Evolutionary conservation across 2,329 filamentous ascomycete species (phyloP), one percentile per base, ranked within the genome.

Genomic region (Massarina eburnea): DNA sequence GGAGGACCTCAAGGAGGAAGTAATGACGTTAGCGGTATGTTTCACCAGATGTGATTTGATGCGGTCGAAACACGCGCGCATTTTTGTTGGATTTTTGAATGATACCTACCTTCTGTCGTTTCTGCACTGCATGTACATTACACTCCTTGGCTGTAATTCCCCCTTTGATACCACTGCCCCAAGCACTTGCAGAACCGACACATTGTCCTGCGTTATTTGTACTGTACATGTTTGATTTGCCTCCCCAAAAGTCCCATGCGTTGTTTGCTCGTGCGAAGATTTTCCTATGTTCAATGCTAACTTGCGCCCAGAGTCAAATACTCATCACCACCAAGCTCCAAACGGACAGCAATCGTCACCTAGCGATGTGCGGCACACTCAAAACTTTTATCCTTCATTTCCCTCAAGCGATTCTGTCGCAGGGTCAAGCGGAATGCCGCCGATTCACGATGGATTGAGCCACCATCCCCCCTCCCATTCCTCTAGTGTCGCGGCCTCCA

Each of bases 1-100:
- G 86, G 88, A 68, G 85, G 83, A 67, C 81, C 82, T 54, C 68
- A 66, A 68, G 80, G 82, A 72, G 83, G 82, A 74, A 80, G 80
- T 71, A 88, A 91, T 67, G 90, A 84, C 71, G 80, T 94, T 83
- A 91, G 91, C 85, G 91, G 91, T 95, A 96, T 95, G 91, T 96
- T 91, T 80, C 86, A 90, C 81, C 88, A 91, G 80, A 89, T 94
- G 85, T 94, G 84, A 89, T 38, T 34, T 80, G 75, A 71, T 76
- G 73, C 71, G 62, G 61, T 62, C 27, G 27, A 30, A 14, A 30
- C 27, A 58, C 58, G 63, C 51, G 26, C 22, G 51, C 58, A 53
- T 53, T 52, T 55, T 65, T 69, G 63, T 67, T 66, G 65, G 65
- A 62, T 51, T 57, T 65, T 66, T 24, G 57, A 65, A 68, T 70